Evolutionary conservation across 2,329 filamentous ascomycete species (phyloP), one percentile per base, ranked within the genome.

Genomic region (Calonectria hawksworthii): DNA sequence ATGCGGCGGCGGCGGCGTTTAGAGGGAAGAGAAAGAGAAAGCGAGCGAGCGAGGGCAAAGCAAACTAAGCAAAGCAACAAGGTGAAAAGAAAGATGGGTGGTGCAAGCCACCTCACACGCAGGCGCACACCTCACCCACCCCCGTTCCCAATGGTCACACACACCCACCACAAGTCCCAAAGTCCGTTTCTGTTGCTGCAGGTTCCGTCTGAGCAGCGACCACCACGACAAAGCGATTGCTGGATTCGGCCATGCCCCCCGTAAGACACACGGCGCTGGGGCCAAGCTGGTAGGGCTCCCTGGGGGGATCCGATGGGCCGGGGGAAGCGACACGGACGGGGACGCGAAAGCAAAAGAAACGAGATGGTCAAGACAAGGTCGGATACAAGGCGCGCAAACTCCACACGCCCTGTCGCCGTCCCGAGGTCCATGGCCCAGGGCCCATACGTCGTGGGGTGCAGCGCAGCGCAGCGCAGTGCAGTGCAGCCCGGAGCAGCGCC

Each of bases 71-170:
- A 32, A 9, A 23, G 41, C 61, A 50, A 30, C n/a, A 65, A 44
- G 41, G 61, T 21, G 13, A 32, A 54, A 54, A 54, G 59, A 38
- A 32, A 54, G 47, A 41, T 51, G 50, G 44, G 30, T 54, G 65
- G 26, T 70, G 67, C 50, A 68, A 68, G 65, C 65, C 66, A 59
- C 50, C 66, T 68, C 51, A 56, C 34, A 51, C 65, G 23, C 47
- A 68, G 50, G 36, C 47, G 51, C 30, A 38, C 47, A 44, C 44
- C 38, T 50, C 61, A 65, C 61, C 26, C 61, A 65, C 61, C 26
- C 28, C 52, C 52, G 52, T 56, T 32, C 28, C 23, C 34, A 63
- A 26, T 41, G 56, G 56, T 63, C 61, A 65, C 61, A 65, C 61
- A 65, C 61, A 65, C 61, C 38, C 61, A 65, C 61, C 61, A 65